Conservation (phyloP, 768 basidiomycete species). For the Amanita phalloides region DNA sequence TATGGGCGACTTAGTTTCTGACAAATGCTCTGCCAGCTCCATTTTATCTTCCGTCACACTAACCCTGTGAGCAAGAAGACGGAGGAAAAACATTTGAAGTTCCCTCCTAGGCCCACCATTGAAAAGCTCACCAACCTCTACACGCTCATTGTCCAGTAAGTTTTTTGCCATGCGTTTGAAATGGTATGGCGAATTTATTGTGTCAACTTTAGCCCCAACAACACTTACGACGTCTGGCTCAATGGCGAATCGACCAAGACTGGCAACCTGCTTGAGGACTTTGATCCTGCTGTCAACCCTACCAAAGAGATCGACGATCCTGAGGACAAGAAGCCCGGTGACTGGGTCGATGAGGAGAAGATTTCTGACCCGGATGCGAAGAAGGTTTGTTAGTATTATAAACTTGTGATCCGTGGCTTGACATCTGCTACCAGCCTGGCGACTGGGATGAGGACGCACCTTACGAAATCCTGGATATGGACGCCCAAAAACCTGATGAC, state of each 20-base stretch:
- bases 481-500: constrained; percentile 84
- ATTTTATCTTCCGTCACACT: constrained; percentile 99
- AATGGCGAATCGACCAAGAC: constrained; percentile 75
- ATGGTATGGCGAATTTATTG: constrained; percentile 3
- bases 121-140: constrained; percentile 90
- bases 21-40: constrained; percentile 41
- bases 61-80: constrained; percentile 86
- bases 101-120: constrained; percentile 75
- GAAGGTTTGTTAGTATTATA: constrained; percentile 40
- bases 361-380: constrained; percentile 78
- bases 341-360: constrained; percentile 87
- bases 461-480: constrained; percentile 80
- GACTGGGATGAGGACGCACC: constrained; percentile 99
- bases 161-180: constrained; percentile 13
- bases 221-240: constrained; percentile 87
- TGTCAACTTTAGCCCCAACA: constrained; percentile 59
- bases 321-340: constrained; percentile 77
- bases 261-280: constrained; percentile 88
- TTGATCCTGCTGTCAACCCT: constrained; percentile 89
- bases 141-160: constrained; percentile 87
- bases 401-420: not conserved
- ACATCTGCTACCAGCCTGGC: constrained; percentile 45
- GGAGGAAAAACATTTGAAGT: constrained; percentile 93
- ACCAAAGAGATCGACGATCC: constrained; percentile 89
- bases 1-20: not conserved